Base-by-base conservation (phyloP, 2,329 filamentous ascomycete genomes). In the Microdochium bolleyi region DNA sequence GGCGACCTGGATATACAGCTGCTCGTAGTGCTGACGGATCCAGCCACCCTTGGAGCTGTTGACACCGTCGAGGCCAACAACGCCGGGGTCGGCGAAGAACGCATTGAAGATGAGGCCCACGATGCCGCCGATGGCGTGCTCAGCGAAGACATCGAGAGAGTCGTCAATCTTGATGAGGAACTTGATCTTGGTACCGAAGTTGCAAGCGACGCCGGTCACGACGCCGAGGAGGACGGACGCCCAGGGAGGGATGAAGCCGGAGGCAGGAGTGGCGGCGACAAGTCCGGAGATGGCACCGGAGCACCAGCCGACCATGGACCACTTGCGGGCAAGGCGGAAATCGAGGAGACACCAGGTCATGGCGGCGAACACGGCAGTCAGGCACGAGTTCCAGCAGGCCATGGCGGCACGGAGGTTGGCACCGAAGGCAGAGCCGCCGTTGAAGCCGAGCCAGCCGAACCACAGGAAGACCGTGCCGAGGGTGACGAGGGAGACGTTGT, bases 381-480 rank as follows among this genome's bases (percentile, higher is more conserved):
- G 70, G 76, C 94, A 96, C 55, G 88, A 90, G 80, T 97, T 97
- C 92, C 92, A 99, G 83, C 89, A 96, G 52, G 94, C 92, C 85
- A 96, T 95, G 59, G 88, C 86, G 52, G 94, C 94, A 60, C 94
- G 88, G 52, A 97, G 80, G 76, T 96, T 96, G 60, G 92, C 90
- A 61, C 92, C 92, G 61, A 96, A 96, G 38, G 92, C 77, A 24
- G 92, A 96, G 58, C 94, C 94, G 63, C 92, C 94, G 78, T 99
- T 99, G 83, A 99, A 99, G 52, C 92, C 94, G 58, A 99, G 79
- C 94, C 94, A 99, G 65, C 94, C 94, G 65, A 97, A 97, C 92
- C 92, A 97, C 53, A 99, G 89, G 63, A 99, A 82, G 59, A 96
- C 82, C 3, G 94, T 97, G 57, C 94, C 94, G 62, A 97, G 86